Conservation (phyloP, 2,329 filamentous ascomycete species). For the Beauveria medogensis region DNA sequence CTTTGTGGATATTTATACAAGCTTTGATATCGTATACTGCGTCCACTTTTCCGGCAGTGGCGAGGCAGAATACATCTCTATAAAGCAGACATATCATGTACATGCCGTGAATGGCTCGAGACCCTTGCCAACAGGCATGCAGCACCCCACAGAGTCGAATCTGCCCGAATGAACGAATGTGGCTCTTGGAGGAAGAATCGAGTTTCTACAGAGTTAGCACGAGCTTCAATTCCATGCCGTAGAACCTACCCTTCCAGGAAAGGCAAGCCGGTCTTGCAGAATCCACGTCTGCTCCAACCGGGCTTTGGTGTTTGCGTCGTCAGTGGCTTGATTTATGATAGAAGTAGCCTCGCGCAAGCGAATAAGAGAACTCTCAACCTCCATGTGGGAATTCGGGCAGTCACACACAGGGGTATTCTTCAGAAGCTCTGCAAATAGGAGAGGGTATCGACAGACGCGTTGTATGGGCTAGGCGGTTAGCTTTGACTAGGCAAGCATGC, state of each 20-base stretch:
- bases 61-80: conserved; percentile 68
- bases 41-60: conserved; percentile 55
- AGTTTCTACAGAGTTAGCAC: conserved; percentile 30
- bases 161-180: conserved; percentile 75
- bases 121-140: conserved; percentile 73
- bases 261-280: conserved; percentile 72
- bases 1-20: conserved; percentile 59
- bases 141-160: conserved; percentile 75
- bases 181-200: conserved; percentile 47
- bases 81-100: conserved; percentile 88
- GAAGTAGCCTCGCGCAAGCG: conserved; percentile 66
- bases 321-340: conserved; percentile 77
- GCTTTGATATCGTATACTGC: conserved; percentile 66
- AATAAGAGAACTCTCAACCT: conserved; percentile 65
- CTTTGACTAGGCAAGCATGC: not conserved
- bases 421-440: conserved; percentile 77
- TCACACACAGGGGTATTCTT: conserved; percentile 78
- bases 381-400: conserved; percentile 73
- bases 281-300: conserved; percentile 76
- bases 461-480: conserved; percentile 65
- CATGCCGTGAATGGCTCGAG: conserved; percentile 58
- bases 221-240: not conserved
- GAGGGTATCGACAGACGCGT: conserved; percentile 80
- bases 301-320: conserved; percentile 61
- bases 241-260: conserved; percentile 56